A percentile compares a stretch with the other conserved stretches of the same genome.
Conservation (phyloP, 1,284 basidiomycete species). For the Tetrapyrgos nigripes region DNA sequence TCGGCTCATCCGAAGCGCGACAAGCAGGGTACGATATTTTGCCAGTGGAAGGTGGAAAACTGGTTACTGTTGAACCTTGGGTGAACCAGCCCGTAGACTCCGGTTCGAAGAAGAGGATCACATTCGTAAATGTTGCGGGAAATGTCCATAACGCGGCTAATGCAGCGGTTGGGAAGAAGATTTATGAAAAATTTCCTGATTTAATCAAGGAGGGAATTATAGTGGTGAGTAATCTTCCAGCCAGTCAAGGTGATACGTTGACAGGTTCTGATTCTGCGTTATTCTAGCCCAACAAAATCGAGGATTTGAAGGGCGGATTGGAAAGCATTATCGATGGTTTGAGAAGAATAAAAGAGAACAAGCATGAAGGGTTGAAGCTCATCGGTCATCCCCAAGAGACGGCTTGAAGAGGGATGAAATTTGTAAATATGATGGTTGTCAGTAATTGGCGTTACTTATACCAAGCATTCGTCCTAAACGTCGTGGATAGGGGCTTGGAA, state of each 20-base stretch:
- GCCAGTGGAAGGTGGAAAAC: conserved; percentile 1
- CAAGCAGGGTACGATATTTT: conserved; percentile 3
- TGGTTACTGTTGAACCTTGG: background rate
- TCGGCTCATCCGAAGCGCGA: conserved; percentile 1
- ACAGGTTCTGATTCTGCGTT: background rate
- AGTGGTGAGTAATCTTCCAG: too few relatives aligned
- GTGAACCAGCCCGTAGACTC: background rate
- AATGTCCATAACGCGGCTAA: background rate
- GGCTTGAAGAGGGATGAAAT: too few relatives aligned
- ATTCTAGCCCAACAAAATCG: background rate
- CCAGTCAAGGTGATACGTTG: too few relatives aligned
- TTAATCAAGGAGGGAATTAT: conserved; percentile 13
- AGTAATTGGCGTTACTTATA: too few relatives aligned
- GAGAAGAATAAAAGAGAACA: too few relatives aligned
- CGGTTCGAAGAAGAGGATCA: conserved; percentile 5
- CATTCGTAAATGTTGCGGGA: background rate
- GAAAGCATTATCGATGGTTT: conserved; percentile 3
- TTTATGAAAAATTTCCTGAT: conserved; percentile 9
- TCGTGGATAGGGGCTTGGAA: too few relatives aligned
- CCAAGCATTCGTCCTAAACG: too few relatives aligned
- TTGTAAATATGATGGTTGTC: too few relatives aligned
- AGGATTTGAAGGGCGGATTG: background rate
- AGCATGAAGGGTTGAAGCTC: too few relatives aligned
- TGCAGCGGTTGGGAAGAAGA: conserved; percentile 3
- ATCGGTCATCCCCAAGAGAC: too few relatives aligned